These are phyloP conservation scores for Ehretia macrophylla DNA, from an alignment of 257 asterid species.

Conservation along the genomic window DNA sequence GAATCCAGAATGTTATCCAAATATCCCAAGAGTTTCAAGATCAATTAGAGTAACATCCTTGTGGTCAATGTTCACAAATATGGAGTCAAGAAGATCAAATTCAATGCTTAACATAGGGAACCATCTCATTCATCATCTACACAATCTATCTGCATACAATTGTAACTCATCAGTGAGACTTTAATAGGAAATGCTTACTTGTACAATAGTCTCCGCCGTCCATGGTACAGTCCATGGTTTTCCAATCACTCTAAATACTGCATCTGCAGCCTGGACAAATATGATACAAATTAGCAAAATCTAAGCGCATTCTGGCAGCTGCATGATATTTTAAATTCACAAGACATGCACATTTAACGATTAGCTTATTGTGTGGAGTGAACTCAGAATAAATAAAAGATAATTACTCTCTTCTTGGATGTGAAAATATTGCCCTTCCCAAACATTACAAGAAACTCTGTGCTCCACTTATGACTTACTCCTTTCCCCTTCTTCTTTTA, in stretches of 20 bases:
- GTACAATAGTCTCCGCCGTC: conserved; percentile 88
- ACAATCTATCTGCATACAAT: too few relatives aligned
- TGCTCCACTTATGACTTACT: too few relatives aligned
- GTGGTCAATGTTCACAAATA: too few relatives aligned
- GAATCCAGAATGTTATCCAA: too few relatives aligned
- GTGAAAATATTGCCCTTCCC: not conserved
- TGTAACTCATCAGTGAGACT: too few relatives aligned
- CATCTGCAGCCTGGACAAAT: conserved; percentile 43
- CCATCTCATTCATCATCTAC: too few relatives aligned
- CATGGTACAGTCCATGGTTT: conserved; percentile 94
- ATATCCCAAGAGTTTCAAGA: too few relatives aligned
- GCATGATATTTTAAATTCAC: not conserved
- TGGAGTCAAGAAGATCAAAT: too few relatives aligned
- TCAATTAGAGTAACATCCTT: too few relatives aligned
- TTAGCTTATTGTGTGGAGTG: not conserved
- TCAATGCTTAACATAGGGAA: too few relatives aligned
- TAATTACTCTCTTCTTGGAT: not conserved
- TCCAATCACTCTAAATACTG: conserved; percentile 42
- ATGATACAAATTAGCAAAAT: conserved; percentile 6
- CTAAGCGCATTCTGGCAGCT: not conserved
- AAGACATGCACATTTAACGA: not conserved
- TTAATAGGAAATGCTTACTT: conserved; percentile 33
- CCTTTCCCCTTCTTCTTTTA: too few relatives aligned
- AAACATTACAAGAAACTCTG: too few relatives aligned
- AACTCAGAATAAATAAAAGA: not conserved